A percentile compares a stretch with the other conserved stretches of the same genome.
These are phyloP conservation scores for Lentinus brumalis DNA, from an alignment of 768 basidiomycete genomes.

Conservation along the genomic window DNA sequence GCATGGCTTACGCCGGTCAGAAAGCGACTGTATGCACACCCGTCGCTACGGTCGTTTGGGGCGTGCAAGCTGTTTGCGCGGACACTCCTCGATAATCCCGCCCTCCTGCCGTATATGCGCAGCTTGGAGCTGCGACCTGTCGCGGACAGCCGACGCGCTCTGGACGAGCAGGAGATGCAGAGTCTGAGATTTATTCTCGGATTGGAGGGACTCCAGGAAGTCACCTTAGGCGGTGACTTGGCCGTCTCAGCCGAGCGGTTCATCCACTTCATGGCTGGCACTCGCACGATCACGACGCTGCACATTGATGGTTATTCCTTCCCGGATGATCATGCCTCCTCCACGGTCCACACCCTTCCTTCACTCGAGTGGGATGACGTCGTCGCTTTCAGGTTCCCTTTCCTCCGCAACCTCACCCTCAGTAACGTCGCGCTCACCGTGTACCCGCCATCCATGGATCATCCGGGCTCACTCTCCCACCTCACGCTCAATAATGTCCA, in stretches of 20 bases:
- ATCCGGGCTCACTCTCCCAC: slow-evolving; percentile 37
- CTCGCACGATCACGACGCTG: slow-evolving; percentile 43
- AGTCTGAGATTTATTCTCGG: slow-evolving; percentile 44
- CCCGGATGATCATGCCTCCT: slow-evolving; percentile 24
- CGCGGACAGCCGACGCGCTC: slow-evolving; percentile 12
- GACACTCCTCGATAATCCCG: slow-evolving; percentile 41
- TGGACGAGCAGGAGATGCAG: slow-evolving; percentile 34
- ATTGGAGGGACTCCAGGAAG: slow-evolving; percentile 42
- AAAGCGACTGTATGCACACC: slow-evolving; percentile 47
- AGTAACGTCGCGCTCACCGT: slow-evolving; percentile 48
- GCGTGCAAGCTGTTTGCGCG: slow-evolving; percentile 45
- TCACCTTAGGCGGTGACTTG: slow-evolving; percentile 52
- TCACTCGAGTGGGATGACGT: slow-evolving; percentile 58
- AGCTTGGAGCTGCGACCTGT: slow-evolving; percentile 46
- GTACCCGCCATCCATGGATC: slow-evolving; percentile 36
- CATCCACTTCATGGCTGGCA: slow-evolving; percentile 42
- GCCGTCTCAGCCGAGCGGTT: slow-evolving; percentile 50
- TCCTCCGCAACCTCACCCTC: slow-evolving; percentile 45
- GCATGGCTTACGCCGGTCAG: slow-evolving; percentile 48
- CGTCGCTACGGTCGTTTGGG: slow-evolving; percentile 42
- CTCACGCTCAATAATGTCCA: slow-evolving; percentile 48
- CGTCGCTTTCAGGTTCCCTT: slow-evolving; percentile 47
- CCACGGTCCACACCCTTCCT: slow-evolving; percentile 23
- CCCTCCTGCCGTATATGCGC: slow-evolving; percentile 38
- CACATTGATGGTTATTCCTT: slow-evolving; percentile 48